These are phyloP conservation scores for Elsinoe batatas DNA, from an alignment of 2,329 filamentous ascomycete species.

Conservation along the genomic window DNA sequence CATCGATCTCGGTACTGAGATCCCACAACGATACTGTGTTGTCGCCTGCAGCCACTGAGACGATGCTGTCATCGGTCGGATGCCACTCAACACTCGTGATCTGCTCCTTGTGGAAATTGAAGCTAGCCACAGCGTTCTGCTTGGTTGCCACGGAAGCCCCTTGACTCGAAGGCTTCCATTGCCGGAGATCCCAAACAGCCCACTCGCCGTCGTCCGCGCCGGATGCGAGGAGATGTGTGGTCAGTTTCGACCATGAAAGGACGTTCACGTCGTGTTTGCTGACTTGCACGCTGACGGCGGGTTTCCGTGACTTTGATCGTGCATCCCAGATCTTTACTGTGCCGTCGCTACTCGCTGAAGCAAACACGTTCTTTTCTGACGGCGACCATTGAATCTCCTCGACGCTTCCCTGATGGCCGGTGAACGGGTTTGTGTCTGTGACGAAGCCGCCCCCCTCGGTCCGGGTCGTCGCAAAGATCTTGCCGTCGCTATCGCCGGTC, in stretches of 20 bases:
- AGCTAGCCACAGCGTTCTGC: slow-evolving; percentile 78
- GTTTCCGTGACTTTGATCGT: slow-evolving; percentile 75
- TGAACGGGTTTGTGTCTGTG: slow-evolving; percentile 74
- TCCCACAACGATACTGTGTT: slow-evolving; percentile 96
- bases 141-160: slow-evolving; percentile 28
- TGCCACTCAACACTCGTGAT: slow-evolving; percentile 97
- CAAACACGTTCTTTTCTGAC: slow-evolving; percentile 84
- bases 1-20: slow-evolving; percentile 88
- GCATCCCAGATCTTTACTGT: slow-evolving; percentile 95
- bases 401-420: slow-evolving; percentile 72
- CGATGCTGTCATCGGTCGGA: slow-evolving; percentile 89
- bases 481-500: slow-evolving; percentile 82
- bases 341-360: slow-evolving; percentile 86
- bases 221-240: slow-evolving; percentile 78
- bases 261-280: slow-evolving; percentile 88
- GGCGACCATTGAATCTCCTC: slow-evolving; percentile 98
- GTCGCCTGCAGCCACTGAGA: slow-evolving; percentile 84
- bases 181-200: slow-evolving; percentile 91
- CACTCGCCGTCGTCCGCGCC: slow-evolving; percentile 90
- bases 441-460: slow-evolving; percentile 83
- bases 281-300: slow-evolving; percentile 79
- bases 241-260: slow-evolving; percentile 86
- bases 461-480: slow-evolving; percentile 79
- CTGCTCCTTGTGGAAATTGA: slow-evolving; percentile 92
- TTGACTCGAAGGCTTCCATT: slow-evolving; percentile 62